Conservation (phyloP, 176 grass and related monocot genomes). For the Alopecurus myosuroides region DNA sequence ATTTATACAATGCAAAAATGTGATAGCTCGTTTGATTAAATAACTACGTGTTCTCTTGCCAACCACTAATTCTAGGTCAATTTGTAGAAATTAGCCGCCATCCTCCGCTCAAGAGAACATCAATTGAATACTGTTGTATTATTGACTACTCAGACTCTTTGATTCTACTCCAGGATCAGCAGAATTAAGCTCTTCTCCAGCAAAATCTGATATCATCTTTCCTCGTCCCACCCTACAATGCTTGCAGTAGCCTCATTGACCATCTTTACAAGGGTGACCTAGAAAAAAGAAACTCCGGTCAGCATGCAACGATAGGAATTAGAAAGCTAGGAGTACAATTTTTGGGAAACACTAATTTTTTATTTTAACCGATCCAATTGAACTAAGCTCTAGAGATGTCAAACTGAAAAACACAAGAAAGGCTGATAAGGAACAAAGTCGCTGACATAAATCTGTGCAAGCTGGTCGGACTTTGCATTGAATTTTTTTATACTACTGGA, state of each 20-base stretch:
- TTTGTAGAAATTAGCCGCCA: constrained; percentile 16
- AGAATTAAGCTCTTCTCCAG: constrained; percentile 19
- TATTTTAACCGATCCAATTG: neutral
- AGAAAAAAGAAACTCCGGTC: constrained; percentile 21
- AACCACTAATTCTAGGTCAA: constrained; percentile 31
- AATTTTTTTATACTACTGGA: neutral
- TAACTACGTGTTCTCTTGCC: neutral
- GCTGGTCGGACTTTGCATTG: neutral
- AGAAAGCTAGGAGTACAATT: neutral
- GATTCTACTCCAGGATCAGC: constrained; percentile 11
- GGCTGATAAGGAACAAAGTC: neutral
- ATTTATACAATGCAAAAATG: constrained; percentile 41
- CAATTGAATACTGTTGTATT: constrained; percentile 3
- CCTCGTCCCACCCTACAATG: constrained; percentile 81
- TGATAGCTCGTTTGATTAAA: neutral
- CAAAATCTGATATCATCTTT: constrained; percentile 43
- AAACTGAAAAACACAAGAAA: neutral
- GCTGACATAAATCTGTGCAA: neutral
- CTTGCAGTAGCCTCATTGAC: constrained; percentile 84
- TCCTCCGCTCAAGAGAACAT: neutral
- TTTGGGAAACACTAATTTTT: neutral
- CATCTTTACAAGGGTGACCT: constrained; percentile 95
- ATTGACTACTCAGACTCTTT: constrained; percentile 20
- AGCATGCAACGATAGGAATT: neutral
- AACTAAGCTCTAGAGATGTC: neutral